Percentiles rank a stretch among this genome's conserved stretches.
Conservation (phyloP, 805 yeast genomes). For the Candida bentonensis region DNA sequence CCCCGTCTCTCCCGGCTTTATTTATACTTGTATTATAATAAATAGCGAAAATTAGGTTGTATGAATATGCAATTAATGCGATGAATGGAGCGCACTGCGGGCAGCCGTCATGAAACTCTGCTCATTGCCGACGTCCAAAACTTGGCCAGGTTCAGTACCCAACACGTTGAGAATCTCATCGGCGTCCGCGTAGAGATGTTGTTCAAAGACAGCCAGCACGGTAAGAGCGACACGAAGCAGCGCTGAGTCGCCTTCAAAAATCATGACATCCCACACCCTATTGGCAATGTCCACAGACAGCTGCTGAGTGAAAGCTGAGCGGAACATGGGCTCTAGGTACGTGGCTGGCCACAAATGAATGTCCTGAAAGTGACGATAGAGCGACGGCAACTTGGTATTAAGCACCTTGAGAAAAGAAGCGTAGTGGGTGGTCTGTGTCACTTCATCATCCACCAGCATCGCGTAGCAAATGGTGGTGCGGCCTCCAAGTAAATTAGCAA, state of each 20-base stretch:
- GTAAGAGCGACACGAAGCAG: slow-evolving; percentile 41
- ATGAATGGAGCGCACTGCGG: not conserved
- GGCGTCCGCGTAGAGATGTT: slow-evolving; percentile 36
- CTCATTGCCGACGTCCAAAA: not conserved
- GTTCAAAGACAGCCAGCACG: slow-evolving; percentile 33
- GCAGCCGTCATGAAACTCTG: not conserved
- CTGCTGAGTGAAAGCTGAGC: slow-evolving; percentile 31
- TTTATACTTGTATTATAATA: too few relatives aligned
- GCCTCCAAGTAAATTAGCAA: slow-evolving; percentile 27
- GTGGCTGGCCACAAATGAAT: slow-evolving; percentile 28
- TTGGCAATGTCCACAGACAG: slow-evolving; percentile 33
- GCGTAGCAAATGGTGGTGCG: slow-evolving; percentile 21
- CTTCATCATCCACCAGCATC: slow-evolving; percentile 19
- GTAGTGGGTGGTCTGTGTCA: slow-evolving; percentile 25
- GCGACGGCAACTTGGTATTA: slow-evolving; percentile 27
- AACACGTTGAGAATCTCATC: slow-evolving; percentile 29
- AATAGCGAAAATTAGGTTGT: too few relatives aligned
- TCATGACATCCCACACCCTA: slow-evolving; percentile 41
- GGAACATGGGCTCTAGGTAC: slow-evolving; percentile 30
- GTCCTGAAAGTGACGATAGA: slow-evolving; percentile 37
- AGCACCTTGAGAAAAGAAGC: slow-evolving; percentile 36
- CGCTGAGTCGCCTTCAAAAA: slow-evolving; percentile 49
- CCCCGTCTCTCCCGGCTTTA: too few relatives aligned
- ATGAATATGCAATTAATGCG: too few relatives aligned
- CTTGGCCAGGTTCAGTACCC: not conserved